Evolutionary conservation across 257 asterid genomes (phyloP).

Genomic region (Anisodus tanguticus): DNA sequence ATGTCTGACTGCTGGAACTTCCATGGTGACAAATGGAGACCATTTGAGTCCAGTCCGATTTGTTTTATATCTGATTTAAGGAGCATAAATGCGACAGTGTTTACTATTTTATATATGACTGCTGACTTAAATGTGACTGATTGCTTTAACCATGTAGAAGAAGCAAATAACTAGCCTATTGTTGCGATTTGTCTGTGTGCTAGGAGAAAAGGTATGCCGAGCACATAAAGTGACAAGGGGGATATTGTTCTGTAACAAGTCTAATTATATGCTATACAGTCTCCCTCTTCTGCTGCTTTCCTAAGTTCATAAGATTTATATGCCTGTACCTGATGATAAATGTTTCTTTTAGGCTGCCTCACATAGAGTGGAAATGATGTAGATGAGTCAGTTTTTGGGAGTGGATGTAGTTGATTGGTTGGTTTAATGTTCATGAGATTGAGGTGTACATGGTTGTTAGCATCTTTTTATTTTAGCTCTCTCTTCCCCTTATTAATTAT

Average conservation of each 20-base stretch:
- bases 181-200: not conserved
- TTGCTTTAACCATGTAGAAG: constrained; percentile 1
- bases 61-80: not conserved
- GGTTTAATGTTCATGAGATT: not conserved
- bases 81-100: not conserved
- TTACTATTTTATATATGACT: not conserved
- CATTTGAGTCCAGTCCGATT: not conserved
- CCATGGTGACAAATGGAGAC: constrained; percentile 6
- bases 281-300: not conserved
- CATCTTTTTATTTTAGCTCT: not conserved
- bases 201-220: not conserved
- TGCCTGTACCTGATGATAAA: not conserved
- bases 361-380: constrained; percentile 4
- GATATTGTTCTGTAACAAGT: not conserved
- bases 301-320: not conserved
- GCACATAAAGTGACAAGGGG: constrained; percentile 21
- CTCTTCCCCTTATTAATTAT: not conserved
- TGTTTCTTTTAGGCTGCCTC: constrained; percentile 24
- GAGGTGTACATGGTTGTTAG: constrained; percentile 1
- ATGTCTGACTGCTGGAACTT: not conserved
- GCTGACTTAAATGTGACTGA: constrained; percentile 5
- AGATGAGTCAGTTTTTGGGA: constrained; percentile 11
- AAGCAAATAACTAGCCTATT: not conserved
- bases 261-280: not conserved
- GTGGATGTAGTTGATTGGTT: constrained; percentile 10